A percentile compares a stretch with the other conserved stretches of the same genome.
phyloP scores from a whole-genome alignment of 106 monocot species.

The Dioscorea alata region DNA sequence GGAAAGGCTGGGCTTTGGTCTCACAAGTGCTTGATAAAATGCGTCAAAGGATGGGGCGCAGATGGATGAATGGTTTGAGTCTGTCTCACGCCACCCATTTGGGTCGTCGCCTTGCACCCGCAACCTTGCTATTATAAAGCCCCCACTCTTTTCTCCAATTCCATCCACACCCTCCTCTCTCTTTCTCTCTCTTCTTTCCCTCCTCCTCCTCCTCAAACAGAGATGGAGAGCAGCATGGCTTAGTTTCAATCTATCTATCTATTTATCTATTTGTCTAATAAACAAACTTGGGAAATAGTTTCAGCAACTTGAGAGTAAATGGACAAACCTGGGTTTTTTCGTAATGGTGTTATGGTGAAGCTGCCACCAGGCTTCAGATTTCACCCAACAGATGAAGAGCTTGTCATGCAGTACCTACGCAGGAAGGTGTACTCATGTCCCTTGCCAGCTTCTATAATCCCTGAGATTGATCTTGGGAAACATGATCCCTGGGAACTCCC shows the following conservation, averaged over 20 bases:
- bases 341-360: constrained; percentile 10
- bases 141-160: constrained; percentile 2
- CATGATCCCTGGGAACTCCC: constrained; percentile 70
- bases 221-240: neutral
- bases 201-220: neutral
- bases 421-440: constrained; percentile 61
- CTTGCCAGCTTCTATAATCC: constrained; percentile 65
- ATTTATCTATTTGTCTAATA: too few relatives aligned
- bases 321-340: constrained; percentile 21
- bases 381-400: constrained; percentile 86
- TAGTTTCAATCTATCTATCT: too few relatives aligned
- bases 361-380: constrained; percentile 88
- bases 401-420: constrained; percentile 65
- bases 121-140: constrained; percentile 19
- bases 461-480: constrained; percentile 54
- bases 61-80: constrained; percentile 17
- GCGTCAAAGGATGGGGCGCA: constrained; percentile 4
- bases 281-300: neutral
- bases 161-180: neutral
- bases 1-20: too few relatives aligned
- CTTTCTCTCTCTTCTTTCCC: neutral
- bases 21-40: neutral
- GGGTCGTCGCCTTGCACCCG: constrained; percentile 13
- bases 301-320: neutral
- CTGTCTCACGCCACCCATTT: constrained; percentile 20